Percentiles rank a stretch among this genome's conserved stretches.
Conservation (phyloP, 108 stramenopile species). For the Nitzschia palea region DNA sequence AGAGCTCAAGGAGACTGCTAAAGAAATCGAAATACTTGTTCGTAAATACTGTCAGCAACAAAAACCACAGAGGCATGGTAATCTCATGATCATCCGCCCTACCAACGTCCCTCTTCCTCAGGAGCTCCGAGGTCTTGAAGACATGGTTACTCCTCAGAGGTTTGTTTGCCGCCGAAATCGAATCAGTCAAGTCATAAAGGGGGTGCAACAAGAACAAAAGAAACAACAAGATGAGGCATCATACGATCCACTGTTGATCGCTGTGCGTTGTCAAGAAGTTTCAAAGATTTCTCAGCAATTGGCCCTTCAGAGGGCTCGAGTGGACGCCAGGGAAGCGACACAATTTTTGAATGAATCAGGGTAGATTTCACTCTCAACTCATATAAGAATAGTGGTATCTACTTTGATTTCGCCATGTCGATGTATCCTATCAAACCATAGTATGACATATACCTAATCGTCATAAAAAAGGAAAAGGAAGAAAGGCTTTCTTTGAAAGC, state of each 20-base stretch:
- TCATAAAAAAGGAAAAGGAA: too few species aligned
- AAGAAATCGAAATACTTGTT: background rate
- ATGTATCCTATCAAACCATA: too few species aligned
- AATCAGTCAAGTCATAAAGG: background rate
- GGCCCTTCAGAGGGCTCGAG: constrained; percentile 1
- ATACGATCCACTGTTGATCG: background rate
- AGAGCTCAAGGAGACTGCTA: background rate
- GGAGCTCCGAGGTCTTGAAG: constrained; percentile 12
- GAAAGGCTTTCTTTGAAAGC: too few species aligned
- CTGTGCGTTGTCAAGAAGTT: background rate
- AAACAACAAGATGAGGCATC: background rate
- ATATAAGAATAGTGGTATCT: background rate
- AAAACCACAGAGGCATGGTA: background rate
- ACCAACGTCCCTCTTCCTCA: background rate
- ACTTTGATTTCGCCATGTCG: background rate
- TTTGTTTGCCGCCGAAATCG: background rate
- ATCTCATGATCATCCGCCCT: background rate
- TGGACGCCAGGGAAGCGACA: background rate
- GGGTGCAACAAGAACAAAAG: constrained; percentile 12
- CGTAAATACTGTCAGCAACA: background rate
- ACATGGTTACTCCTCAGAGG: background rate
- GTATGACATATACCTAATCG: too few species aligned
- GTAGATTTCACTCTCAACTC: background rate
- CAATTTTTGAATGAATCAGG: background rate
- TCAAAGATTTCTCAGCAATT: background rate